Evolutionary conservation across 495 filamentous ascomycete genomes (phyloP), one percentile per base, ranked within the genome.

Genomic region (Xylaria nigripes): DNA sequence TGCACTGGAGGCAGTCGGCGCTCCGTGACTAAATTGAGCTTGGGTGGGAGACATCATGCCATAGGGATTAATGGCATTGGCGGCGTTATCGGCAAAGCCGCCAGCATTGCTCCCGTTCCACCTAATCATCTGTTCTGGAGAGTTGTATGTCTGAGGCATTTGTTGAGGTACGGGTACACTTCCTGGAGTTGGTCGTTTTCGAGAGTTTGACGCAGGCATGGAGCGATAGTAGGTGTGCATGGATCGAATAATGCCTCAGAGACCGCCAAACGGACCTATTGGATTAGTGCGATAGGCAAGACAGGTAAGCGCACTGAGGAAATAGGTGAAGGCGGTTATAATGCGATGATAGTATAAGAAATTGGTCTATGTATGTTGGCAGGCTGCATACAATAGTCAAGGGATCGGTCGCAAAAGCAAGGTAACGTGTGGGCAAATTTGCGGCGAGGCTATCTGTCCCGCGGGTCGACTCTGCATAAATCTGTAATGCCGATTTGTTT

Each of bases 101-200:
- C 59, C 61, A 9, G 57, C n/a, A 50, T 60, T 61, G 47, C 46
- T 65, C 0, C 59, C 63, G 54, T 69, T 72, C 75, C 75, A 77
- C 51, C 65, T 64, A 40, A 70, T 59, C 51, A 73, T 40, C 21
- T 68, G 70, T 6, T 76, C 72, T 16, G 65, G 71, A 54, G 61
- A 62, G 53, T 52, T 66, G 56, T 68, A 68, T 50, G 62, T 61
- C 61, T 78, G 71, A 73, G 76, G 56, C 67, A 67, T 60, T 68
- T 72, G 53, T 68, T 50, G 57, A 22, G 75, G 76, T 43, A 78
- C 69, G 23, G 81, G 75, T 19, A 75, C 67, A 45, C 77, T 73
- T 60, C 87, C 88, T 42, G 87, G 84, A 27, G 86, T 86, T 55
- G 86, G 76, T 67, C 88, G 77, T 72, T 92, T 92, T 70, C 86